Base-by-base conservation (phyloP, 2,329 filamentous ascomycete genomes). In the Fusarium transvaalense region DNA sequence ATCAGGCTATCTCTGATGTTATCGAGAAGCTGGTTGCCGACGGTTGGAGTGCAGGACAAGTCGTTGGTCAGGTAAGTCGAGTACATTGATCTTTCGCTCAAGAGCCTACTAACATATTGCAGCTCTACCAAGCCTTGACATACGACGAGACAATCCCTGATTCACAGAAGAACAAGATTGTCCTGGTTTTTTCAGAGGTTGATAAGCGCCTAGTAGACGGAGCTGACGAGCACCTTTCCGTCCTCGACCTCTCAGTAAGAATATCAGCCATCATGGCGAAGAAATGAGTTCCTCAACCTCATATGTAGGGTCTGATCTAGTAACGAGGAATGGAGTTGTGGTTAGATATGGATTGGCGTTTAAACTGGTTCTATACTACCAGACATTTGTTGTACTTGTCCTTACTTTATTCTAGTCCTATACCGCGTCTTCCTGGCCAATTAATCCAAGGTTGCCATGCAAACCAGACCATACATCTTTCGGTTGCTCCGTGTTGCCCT, bases 161-260 rank as follows among this genome's bases (percentile, higher is more conserved):
- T 75, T 80, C 88, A 14, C 92, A 97, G 76, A 99, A 99, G 82
- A 97, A 95, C 76, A 91, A 91, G 78, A 95, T 99, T 61, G 91
- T 95, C 47, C 85, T 92, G 66, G 85, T 95, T 5, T 99, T 99
- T 76, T 97, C 94, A 1, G 94, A 98, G 78, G 86, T 95, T 29
- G 96, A 99, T 77, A 98, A 98, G 84, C 87, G 96, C 69, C 81
- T 99, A 46, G 91, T 97, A 8, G 97, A 99, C 78, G 96, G 96
- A 10, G 92, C 94, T 4, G 96, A 99, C 76, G 96, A 99, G 81
- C 95, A 99, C 77, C 83, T 99, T 25, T 93, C 92, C 1, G 91
- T 98, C 61, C 82, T 99, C 32, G 95, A 99, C 78, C 77, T 98
- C 69, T 86, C 91, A 9, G 84, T 98, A 76, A 89, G 92, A 75